Base-by-base conservation (phyloP, 2,329 filamentous ascomycete genomes). In the Nothopassalora personata region DNA sequence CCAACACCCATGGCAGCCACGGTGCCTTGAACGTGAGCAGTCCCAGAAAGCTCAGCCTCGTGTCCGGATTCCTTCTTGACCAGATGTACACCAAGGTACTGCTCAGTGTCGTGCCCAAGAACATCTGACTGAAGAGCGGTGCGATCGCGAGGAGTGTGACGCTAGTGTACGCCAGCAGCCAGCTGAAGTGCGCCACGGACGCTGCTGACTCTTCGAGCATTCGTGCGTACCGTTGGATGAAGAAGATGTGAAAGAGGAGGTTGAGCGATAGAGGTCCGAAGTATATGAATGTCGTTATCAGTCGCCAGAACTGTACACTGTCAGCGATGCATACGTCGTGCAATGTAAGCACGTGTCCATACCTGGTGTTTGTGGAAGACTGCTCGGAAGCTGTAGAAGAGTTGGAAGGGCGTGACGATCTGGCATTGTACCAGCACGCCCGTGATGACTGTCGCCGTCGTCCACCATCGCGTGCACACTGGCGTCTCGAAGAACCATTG, bases 401-500 rank as follows among this genome's bases (percentile, higher is more conserved):
- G 84, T 77, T 97, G 92, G 71, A 95, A 97, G 8, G 92, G 91
- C 13, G 89, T 94, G 64, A 97, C 80, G 73, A 97, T 87, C 70
- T 95, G 86, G 76, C 91, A 97, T 76, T 97, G 94, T 5, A 97
- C 91, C 67, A 97, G 79, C 15, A 91, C 86, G 67, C 91, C 96
- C 10, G 89, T 94, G 59, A 91, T 79, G 46, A 97, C 86, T 0
- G 92, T 96, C 4, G 92, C 91, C 27, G 91, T 92, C 23, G 94
- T 97, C 94, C 94, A 99, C 87, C 90, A 95, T 62, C 94, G 82
- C 39, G 94, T 99, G 75, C 92, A 96, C 28, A 94, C 86, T 3
- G 94, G 94, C 89, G 97, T 97, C 75, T 99, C 94, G 83, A 91
- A 97, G 76, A 97, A 97, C 94, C 94, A 99, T 67, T 93, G 88